Evolutionary conservation across 2,329 filamentous ascomycete species (phyloP).

Genomic region (Xylaria sp.): DNA sequence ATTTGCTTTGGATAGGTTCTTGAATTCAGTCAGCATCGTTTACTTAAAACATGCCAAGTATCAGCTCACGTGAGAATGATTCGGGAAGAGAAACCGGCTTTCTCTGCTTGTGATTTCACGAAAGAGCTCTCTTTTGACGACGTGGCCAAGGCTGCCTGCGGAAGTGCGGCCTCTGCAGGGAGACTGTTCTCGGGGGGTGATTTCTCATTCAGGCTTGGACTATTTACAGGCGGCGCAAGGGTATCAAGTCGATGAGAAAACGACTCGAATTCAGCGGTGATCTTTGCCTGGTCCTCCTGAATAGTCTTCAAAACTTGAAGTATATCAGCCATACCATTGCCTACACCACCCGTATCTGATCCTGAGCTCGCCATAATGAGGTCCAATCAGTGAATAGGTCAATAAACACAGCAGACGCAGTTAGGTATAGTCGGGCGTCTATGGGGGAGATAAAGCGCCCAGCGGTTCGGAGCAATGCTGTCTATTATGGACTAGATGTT

Average conservation of each 20-base stretch:
- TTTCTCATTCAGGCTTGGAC: constrained; percentile 37
- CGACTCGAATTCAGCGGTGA: constrained; percentile 45
- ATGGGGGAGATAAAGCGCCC: constrained; percentile 1
- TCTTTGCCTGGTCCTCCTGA: constrained; percentile 46
- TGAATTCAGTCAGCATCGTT: constrained; percentile 31
- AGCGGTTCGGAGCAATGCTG: neutral
- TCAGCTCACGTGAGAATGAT: constrained; percentile 63
- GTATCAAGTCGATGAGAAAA: constrained; percentile 47
- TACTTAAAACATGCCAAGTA: neutral
- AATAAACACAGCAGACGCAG: constrained; percentile 20
- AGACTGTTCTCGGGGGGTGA: constrained; percentile 32
- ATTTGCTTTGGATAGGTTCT: constrained; percentile 92
- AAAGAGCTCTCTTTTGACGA: constrained; percentile 41
- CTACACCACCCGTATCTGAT: constrained; percentile 36
- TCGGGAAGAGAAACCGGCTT: constrained; percentile 62
- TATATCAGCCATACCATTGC: constrained; percentile 43
- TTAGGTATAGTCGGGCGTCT: constrained; percentile 6
- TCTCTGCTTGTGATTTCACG: constrained; percentile 49
- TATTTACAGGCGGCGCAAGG: constrained; percentile 42
- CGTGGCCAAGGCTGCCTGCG: constrained; percentile 40
- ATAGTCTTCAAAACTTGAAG: constrained; percentile 46
- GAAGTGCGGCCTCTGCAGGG: constrained; percentile 32
- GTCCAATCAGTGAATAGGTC: constrained; percentile 13
- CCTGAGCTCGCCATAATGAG: constrained; percentile 44
- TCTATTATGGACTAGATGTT: constrained; percentile 8